Evolutionary conservation across 78 protist species (phyloP).

Genomic region (Dictyostelium capitatum): DNA sequence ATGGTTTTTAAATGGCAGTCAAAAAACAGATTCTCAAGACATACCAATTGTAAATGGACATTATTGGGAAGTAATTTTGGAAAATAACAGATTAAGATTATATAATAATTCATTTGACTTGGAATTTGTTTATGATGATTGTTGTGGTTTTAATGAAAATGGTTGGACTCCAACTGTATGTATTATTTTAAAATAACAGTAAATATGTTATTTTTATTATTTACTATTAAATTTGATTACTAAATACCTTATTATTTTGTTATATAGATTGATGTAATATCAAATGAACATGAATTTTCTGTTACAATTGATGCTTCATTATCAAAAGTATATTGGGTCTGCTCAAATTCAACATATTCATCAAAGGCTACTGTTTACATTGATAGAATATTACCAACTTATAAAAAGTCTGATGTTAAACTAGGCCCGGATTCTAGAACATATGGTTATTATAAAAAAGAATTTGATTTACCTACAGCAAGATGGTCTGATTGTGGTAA

Average conservation of each 20-base stretch:
- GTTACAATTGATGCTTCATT: background rate
- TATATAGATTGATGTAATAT: background rate
- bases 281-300: background rate
- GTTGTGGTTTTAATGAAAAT: background rate
- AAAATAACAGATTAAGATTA: background rate
- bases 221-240: too few species aligned
- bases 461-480: background rate
- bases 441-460: background rate
- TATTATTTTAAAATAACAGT: too few species aligned
- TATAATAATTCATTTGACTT: background rate
- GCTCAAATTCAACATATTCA: background rate
- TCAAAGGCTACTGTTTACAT: background rate
- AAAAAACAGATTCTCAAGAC: too few species aligned
- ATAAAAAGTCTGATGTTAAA: background rate
- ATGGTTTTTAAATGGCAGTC: too few species aligned
- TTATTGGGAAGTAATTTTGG: background rate
- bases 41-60: too few species aligned
- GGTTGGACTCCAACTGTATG: background rate
- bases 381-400: background rate
- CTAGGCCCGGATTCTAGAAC: background rate
- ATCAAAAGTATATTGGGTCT: background rate
- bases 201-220: too few species aligned
- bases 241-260: too few species aligned
- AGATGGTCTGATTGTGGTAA: background rate
- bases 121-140: background rate